Evolutionary conservation across 2,329 filamentous ascomycete species (phyloP), one percentile per base, ranked within the genome.

Genomic region (Coniochaeta pulveracea): DNA sequence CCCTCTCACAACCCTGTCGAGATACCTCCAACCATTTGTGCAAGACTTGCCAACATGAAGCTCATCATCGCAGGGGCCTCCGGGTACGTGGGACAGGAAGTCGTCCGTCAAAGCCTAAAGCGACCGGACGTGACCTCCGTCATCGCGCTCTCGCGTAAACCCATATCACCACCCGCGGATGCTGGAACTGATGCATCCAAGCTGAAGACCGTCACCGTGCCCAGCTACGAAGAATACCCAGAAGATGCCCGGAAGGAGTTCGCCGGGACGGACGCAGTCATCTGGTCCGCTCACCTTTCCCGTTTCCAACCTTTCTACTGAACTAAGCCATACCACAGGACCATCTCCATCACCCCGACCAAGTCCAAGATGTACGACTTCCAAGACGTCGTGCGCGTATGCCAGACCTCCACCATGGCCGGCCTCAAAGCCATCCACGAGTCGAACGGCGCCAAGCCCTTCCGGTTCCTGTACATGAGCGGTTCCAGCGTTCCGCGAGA

Each of bases 401-500:
- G 60, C 37, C 51, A 56, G 3, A 58, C 53, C 25, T 58, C 50
- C 35, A 53, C 58, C 0, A 28, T 56, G 3, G 40, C 32, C 5
- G 44, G 38, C 0, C 23, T 51, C 4, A 33, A 43, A 23, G 34
- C 45, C 5, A 43, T 50, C 19, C 34, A 40, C 10, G 40, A 38
- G 7, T 34, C 84, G 4, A 17, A 36, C 11, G 25, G 31, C 7
- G 19, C 23, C 9, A 51, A 47, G 26, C 60, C 64, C 0, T 50
- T 69, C 21, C 57, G 58, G 2, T 70, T 69, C 37, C 32, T 69
- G 3, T 69, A 69, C 43, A 54, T 64, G 38, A 72, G 66, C 40
- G 69, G 66, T 3, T 42, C 49, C 2, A 49, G 45, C 1, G 53
- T 55, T 3, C 56, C 60, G 40, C 56, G 64, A 2, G 67, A 72